Conservation (phyloP, 441 rosid genomes). For the Sinapis alba region DNA sequence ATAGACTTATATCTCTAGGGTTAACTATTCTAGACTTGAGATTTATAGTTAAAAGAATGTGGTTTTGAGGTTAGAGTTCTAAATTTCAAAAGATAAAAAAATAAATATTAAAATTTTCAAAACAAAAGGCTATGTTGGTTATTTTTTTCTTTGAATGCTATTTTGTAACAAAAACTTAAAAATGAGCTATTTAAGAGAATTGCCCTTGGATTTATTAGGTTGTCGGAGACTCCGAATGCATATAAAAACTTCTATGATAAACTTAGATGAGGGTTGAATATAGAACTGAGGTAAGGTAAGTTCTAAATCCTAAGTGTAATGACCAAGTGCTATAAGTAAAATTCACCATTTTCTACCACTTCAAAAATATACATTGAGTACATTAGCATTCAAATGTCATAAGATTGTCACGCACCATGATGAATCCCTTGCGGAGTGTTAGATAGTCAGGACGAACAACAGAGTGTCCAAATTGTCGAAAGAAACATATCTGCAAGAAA, state of each 20-base stretch:
- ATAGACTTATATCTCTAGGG: too few species aligned
- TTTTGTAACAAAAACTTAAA: too few species aligned
- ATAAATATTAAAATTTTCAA: too few species aligned
- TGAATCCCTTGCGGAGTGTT: constrained; percentile 83
- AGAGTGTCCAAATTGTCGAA: constrained; percentile 78
- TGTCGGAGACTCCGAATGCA: neutral
- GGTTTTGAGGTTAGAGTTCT: too few species aligned
- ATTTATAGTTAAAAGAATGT: too few species aligned
- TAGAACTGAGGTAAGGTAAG: neutral
- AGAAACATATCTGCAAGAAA: constrained; percentile 71
- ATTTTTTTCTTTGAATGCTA: too few species aligned
- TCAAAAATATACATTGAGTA: neutral
- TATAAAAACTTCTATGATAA: neutral
- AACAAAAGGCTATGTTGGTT: too few species aligned
- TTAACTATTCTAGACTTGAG: too few species aligned
- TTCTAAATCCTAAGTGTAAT: neutral
- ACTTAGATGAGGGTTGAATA: neutral
- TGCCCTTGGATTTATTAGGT: too few species aligned
- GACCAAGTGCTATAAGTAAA: neutral
- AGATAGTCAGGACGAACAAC: constrained; percentile 86
- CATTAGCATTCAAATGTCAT: neutral
- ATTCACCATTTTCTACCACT: neutral
- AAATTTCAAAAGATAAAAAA: too few species aligned
- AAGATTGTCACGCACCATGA: constrained; percentile 43
- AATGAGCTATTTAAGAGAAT: too few species aligned